A percentile compares a stretch with the other conserved stretches of the same genome.
These are phyloP conservation scores for Dendrobium officinale DNA, from an alignment of 106 monocot genomes.

Conservation along the genomic window DNA sequence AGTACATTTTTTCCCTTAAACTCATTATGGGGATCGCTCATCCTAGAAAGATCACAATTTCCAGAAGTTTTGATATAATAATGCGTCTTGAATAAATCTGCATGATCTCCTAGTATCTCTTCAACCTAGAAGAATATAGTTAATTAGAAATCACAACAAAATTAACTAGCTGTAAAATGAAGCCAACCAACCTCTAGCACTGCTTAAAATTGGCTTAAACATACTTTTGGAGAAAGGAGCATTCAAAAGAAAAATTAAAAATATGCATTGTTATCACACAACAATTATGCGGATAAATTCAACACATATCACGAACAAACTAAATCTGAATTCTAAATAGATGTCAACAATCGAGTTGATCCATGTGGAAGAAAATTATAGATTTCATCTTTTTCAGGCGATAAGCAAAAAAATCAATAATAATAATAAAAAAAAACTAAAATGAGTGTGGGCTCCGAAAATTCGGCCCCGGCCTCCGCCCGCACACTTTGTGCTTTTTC, in stretches of 20 bases:
- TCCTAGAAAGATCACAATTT: constrained; percentile 89
- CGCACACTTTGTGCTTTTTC: too few species aligned
- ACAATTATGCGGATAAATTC: not conserved
- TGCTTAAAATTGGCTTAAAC: not conserved
- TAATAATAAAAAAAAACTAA: not conserved
- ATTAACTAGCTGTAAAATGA: not conserved
- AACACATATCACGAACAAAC: not conserved
- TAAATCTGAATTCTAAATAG: not conserved
- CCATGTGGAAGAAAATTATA: not conserved
- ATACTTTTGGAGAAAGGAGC: not conserved
- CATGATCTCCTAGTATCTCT: constrained; percentile 49
- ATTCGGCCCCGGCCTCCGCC: too few species aligned
- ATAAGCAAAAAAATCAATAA: not conserved
- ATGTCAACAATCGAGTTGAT: not conserved
- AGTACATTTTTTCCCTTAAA: constrained; percentile 79
- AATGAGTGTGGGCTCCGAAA: not conserved
- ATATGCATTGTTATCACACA: not conserved
- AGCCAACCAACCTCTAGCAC: not conserved
- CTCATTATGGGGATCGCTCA: constrained; percentile 92
- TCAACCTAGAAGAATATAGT: constrained; percentile 51
- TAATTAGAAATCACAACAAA: not conserved
- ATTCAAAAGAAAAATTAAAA: not conserved
- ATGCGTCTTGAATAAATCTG: constrained; percentile 76
- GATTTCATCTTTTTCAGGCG: not conserved
- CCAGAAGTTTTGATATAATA: constrained; percentile 88